A percentile compares a stretch with the other conserved stretches of the same genome.
These are phyloP conservation scores for Fragosphaeria purpurea DNA, from an alignment of 2,329 filamentous ascomycete species.

Conservation along the genomic window DNA sequence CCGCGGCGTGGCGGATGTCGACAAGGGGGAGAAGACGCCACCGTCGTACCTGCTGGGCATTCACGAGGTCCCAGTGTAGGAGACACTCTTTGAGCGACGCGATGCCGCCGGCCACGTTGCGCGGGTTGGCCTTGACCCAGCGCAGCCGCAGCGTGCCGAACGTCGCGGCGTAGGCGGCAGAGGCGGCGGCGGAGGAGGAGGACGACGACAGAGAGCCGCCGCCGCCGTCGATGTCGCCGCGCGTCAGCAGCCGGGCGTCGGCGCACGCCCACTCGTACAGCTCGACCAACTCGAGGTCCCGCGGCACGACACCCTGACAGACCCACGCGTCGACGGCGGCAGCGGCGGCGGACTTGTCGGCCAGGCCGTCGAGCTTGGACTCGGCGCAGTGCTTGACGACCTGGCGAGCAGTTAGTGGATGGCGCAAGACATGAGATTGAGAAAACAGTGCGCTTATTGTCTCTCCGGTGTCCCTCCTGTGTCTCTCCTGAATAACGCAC, in stretches of 20 bases:
- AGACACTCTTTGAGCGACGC: slow-evolving; percentile 43
- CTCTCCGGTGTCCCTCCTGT: not conserved
- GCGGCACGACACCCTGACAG: slow-evolving; percentile 34
- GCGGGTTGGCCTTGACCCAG: slow-evolving; percentile 43
- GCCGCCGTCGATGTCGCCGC: no score
- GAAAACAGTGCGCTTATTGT: not conserved
- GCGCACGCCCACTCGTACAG: slow-evolving; percentile 45
- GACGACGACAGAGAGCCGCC: no score
- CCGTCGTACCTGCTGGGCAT: slow-evolving; percentile 41
- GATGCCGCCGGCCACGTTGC: slow-evolving; percentile 26
- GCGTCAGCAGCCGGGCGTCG: slow-evolving; percentile 16
- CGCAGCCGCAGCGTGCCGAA: slow-evolving; percentile 40
- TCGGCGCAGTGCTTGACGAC: slow-evolving; percentile 40
- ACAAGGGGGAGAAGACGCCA: no score
- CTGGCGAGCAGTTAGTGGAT: slow-evolving; percentile 17
- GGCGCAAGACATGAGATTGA: not conserved
- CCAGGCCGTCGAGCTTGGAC: slow-evolving; percentile 40
- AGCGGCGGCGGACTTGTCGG: slow-evolving; percentile 34
- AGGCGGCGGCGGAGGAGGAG: no score
- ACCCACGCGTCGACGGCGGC: slow-evolving; percentile 35
- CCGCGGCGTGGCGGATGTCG: no score
- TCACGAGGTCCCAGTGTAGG: slow-evolving; percentile 43
- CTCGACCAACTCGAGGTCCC: slow-evolving; percentile 41
- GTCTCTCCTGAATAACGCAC: slow-evolving; percentile 23
- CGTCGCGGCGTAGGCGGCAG: slow-evolving; percentile 31